Percentiles rank a stretch among this genome's conserved stretches.
Conservation (phyloP, 2,329 filamentous ascomycete genomes). For the Ceratocystis variospora region DNA sequence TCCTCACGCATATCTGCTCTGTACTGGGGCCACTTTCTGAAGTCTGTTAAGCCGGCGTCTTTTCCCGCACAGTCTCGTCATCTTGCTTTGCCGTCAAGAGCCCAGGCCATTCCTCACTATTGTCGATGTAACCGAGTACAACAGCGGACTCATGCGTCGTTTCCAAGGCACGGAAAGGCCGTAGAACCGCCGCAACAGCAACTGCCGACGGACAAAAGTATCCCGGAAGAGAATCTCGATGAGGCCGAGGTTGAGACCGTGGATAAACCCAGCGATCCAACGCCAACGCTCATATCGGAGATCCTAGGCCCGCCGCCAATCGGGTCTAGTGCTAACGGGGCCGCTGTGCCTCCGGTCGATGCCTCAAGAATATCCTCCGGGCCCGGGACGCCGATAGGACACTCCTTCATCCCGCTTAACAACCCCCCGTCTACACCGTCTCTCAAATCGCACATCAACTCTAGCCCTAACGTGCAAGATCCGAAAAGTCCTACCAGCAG, state of each 20-base stretch:
- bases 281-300: constrained; percentile 2
- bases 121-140: neutral
- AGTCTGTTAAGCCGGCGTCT: neutral
- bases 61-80: neutral
- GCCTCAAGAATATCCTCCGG: neutral
- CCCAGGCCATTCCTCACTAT: neutral
- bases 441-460: neutral
- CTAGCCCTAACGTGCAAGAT: neutral
- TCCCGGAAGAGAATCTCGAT: neutral
- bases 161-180: constrained; percentile 19
- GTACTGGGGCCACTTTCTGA: neutral
- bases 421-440: neutral
- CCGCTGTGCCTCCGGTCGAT: neutral
- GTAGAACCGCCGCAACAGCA: constrained; percentile 13
- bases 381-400: neutral
- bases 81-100: neutral
- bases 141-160: constrained; percentile 9
- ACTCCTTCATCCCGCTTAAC: neutral
- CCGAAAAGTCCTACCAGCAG: neutral
- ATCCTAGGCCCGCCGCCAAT: neutral
- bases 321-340: neutral
- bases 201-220: neutral
- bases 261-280: neutral
- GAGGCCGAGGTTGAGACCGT: neutral
- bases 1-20: neutral